Base-by-base conservation (phyloP, 2,329 filamentous ascomycete genomes). In the Sphaerulina vaccinii region DNA sequence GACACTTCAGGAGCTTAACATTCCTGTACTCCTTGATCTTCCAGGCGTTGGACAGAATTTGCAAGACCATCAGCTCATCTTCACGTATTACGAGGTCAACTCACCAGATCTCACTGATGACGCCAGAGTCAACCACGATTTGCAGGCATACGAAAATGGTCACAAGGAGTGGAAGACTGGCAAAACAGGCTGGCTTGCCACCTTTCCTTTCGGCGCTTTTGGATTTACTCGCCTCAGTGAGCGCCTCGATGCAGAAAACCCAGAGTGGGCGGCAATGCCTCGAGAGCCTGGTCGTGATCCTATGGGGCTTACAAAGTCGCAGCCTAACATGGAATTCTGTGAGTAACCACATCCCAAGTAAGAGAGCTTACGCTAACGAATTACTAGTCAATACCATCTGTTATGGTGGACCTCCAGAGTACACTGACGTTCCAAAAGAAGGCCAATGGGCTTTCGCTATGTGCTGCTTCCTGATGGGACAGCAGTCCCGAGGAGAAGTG, bases 281-380 rank as follows among this genome's bases (percentile, higher is more conserved):
- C 32, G 56, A 19, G 47, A 69, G 29, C 65, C 72, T 21, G 79
- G 78, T 3, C 78, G 82, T 3, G 83, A 86, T 58, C 81, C 83
- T 0, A 85, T 86, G 82, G 80, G 79, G 15, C 69, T 85, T 13
- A 77, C 76, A 0, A 67, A 72, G 0, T 65, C 67, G 5, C 83
- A 86, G 61, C 80, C 83, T 0, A 81, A 84, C 59, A 64, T 83
- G 42, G 83, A 85, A 60, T 79, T 83, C 66, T 85, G 83, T 68
- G 80, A 75, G 24, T 84, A 81, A 0, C 11, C 16, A 35, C 13
- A n/a, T 35, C 32, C 13, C 13, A 35, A n/a, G 32, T 7, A 32
- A 13, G 11, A n/a, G 5, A 35, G 5, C 32, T 11, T n/a, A n/a
- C n/a, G n/a, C n/a, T n/a, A n/a, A n/a, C n/a, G n/a, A n/a, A n/a